Percentiles rank a stretch among this genome's conserved stretches.
These are phyloP conservation scores for Diutina scorzettiae DNA, from an alignment of 1,139 yeast species.

Conservation along the genomic window DNA sequence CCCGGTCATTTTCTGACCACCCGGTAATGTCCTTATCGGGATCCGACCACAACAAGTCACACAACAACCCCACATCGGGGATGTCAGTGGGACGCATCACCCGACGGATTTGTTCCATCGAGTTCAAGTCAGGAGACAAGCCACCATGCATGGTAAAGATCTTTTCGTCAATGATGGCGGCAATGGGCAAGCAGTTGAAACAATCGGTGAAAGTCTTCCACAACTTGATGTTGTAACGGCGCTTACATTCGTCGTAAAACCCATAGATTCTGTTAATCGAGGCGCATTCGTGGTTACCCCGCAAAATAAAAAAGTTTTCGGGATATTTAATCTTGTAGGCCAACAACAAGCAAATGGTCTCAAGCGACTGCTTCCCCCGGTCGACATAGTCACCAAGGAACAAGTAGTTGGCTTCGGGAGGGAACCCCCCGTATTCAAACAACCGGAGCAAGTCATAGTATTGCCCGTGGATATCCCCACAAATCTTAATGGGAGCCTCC, in stretches of 20 bases:
- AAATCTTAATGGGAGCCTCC: slow-evolving; percentile 7
- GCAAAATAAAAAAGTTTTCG: slow-evolving; percentile 79
- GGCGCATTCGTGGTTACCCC: slow-evolving; percentile 98
- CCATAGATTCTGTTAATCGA: slow-evolving; percentile 93
- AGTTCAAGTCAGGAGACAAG: slow-evolving; percentile 87
- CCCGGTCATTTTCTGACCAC: slow-evolving; percentile 97
- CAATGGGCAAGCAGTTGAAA: slow-evolving; percentile 95
- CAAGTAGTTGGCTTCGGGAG: slow-evolving; percentile 95
- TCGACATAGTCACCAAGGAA: slow-evolving; percentile 95
- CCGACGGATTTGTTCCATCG: slow-evolving; percentile 96
- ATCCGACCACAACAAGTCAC: slow-evolving; percentile 96
- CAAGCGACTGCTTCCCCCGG: slow-evolving; percentile 89
- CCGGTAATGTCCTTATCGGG: slow-evolving; percentile 97
- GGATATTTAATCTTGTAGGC: slow-evolving; percentile 95
- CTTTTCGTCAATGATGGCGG: slow-evolving; percentile 94
- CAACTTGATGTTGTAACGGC: slow-evolving; percentile 76
- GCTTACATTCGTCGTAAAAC: slow-evolving; percentile 92
- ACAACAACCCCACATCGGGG: slow-evolving; percentile 90
- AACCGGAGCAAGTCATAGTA: slow-evolving; percentile 89
- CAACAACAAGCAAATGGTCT: slow-evolving; percentile 71
- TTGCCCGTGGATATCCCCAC: slow-evolving; percentile 95
- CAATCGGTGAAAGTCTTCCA: slow-evolving; percentile 98
- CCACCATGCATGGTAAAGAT: slow-evolving; percentile 99
- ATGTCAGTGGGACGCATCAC: slow-evolving; percentile 98
- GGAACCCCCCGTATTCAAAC: slow-evolving; percentile 97